Evolutionary conservation across 2,329 filamentous ascomycete genomes (phyloP).

Genomic region (Penicillium sp.): DNA sequence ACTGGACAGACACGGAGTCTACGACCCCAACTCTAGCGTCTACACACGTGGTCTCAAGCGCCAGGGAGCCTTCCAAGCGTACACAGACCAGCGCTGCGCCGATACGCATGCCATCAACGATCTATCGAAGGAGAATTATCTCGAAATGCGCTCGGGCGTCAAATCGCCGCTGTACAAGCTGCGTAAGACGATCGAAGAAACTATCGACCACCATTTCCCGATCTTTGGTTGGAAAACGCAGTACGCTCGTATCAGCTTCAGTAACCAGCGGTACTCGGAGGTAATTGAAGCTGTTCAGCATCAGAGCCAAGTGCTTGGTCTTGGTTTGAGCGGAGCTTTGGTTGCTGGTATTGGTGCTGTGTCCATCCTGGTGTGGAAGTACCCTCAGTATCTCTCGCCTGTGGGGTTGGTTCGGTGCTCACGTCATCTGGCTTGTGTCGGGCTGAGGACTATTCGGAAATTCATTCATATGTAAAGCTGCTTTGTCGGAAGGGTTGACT

Average conservation of each 20-base stretch:
- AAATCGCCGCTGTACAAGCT: slow-evolving; percentile 73
- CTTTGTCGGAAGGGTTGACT: background rate
- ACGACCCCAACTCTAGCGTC: slow-evolving; percentile 30
- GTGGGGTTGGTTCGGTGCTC: slow-evolving; percentile 17
- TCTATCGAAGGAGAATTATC: slow-evolving; percentile 84
- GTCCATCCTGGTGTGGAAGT: slow-evolving; percentile 35
- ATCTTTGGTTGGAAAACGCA: slow-evolving; percentile 84
- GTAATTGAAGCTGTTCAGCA: slow-evolving; percentile 68
- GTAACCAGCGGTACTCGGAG: slow-evolving; percentile 85
- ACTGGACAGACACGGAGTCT: slow-evolving; percentile 66
- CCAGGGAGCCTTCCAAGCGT: slow-evolving; percentile 63
- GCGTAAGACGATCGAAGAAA: slow-evolving; percentile 84
- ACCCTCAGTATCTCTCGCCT: slow-evolving; percentile 26
- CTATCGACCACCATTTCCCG: slow-evolving; percentile 72
- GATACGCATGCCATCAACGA: slow-evolving; percentile 92
- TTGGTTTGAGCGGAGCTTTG: slow-evolving; percentile 32
- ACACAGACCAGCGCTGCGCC: slow-evolving; percentile 69
- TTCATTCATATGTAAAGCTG: background rate
- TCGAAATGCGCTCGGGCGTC: slow-evolving; percentile 89
- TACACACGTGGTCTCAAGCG: slow-evolving; percentile 48
- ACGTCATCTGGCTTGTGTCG: slow-evolving; percentile 18
- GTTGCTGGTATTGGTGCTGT: slow-evolving; percentile 31
- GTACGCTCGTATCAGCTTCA: slow-evolving; percentile 89
- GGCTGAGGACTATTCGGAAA: slow-evolving; percentile 10
- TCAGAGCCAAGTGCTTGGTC: slow-evolving; percentile 64